A percentile compares a stretch with the other conserved stretches of the same genome.
phyloP scores from a whole-genome alignment of 2,329 filamentous ascomycete genomes.

The Aspergillus quadricinctus region DNA sequence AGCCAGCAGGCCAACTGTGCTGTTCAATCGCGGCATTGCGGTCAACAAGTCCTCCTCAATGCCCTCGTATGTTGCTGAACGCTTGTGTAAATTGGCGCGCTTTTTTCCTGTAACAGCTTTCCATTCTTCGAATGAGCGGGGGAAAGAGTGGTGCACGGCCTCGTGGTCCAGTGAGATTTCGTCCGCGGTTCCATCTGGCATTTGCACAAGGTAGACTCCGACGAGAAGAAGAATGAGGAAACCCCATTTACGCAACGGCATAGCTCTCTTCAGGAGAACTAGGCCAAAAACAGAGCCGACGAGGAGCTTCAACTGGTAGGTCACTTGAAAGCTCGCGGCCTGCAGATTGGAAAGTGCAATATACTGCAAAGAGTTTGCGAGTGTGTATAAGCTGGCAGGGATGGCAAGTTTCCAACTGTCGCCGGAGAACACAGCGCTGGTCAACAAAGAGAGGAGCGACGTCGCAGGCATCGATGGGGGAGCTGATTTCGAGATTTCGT shows the following conservation, averaged over 20 bases:
- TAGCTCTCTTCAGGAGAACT: conserved; percentile 64
- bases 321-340: conserved; percentile 86
- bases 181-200: conserved; percentile 60
- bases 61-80: conserved; percentile 86
- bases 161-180: conserved; percentile 51
- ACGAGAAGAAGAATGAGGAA: conserved; percentile 72
- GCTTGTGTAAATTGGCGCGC: conserved; percentile 53
- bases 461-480: conserved; percentile 76
- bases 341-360: conserved; percentile 86
- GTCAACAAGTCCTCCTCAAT: conserved; percentile 62
- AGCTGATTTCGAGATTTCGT: conserved; percentile 75
- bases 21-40: conserved; percentile 62
- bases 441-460: conserved; percentile 74
- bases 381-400: conserved; percentile 79
- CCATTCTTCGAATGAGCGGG: conserved; percentile 71
- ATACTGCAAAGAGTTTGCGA: conserved; percentile 93
- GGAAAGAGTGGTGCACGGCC: conserved; percentile 65
- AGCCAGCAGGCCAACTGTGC: conserved; percentile 71
- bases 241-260: conserved; percentile 73
- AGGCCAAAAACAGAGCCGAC: conserved; percentile 86
- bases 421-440: conserved; percentile 74
- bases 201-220: conserved; percentile 80
- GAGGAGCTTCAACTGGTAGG: conserved; percentile 92
- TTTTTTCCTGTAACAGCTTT: conserved; percentile 52
- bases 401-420: conserved; percentile 95